phyloP scores from a whole-genome alignment of 2,329 filamentous ascomycete species.

The Hypoxylon sp. region DNA sequence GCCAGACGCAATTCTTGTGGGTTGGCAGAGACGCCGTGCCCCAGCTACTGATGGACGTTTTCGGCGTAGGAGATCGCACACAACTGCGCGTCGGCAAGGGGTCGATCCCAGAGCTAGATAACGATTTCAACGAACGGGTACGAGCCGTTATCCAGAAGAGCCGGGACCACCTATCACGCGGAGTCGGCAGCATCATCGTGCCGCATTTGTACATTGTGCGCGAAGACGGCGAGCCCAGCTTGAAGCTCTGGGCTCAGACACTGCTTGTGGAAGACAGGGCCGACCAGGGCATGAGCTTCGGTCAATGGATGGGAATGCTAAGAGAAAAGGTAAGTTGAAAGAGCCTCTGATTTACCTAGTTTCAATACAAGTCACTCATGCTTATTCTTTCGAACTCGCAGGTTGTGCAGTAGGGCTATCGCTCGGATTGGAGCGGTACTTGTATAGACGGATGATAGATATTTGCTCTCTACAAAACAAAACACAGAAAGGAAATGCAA shows the following conservation, averaged over 20 bases:
- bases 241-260: conserved; percentile 97
- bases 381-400: conserved; percentile 29
- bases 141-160: conserved; percentile 93
- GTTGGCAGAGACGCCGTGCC: conserved; percentile 92
- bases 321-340: conserved; percentile 84
- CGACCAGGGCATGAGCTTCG: conserved; percentile 91
- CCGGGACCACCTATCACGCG: conserved; percentile 85
- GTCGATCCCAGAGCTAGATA: conserved; percentile 86
- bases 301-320: conserved; percentile 91
- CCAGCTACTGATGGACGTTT: conserved; percentile 89
- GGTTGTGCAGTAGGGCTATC: conserved; percentile 40
- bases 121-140: conserved; percentile 96
- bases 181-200: conserved; percentile 91
- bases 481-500: conserved; percentile 3
- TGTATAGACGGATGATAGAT: conserved; percentile 42
- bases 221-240: conserved; percentile 93
- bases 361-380: conserved; percentile 39
- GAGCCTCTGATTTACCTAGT: conserved; percentile 20
- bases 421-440: conserved; percentile 15
- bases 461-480: conserved; percentile 9
- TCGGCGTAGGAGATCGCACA: conserved; percentile 85
- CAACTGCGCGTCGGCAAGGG: conserved; percentile 93
- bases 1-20: conserved; percentile 98
- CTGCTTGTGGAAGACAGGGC: conserved; percentile 94
- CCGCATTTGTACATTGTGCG: conserved; percentile 94